Evolutionary conservation across 495 filamentous ascomycete genomes (phyloP), one percentile per base, ranked within the genome.

Genomic region (Aspergillus biplanus): DNA sequence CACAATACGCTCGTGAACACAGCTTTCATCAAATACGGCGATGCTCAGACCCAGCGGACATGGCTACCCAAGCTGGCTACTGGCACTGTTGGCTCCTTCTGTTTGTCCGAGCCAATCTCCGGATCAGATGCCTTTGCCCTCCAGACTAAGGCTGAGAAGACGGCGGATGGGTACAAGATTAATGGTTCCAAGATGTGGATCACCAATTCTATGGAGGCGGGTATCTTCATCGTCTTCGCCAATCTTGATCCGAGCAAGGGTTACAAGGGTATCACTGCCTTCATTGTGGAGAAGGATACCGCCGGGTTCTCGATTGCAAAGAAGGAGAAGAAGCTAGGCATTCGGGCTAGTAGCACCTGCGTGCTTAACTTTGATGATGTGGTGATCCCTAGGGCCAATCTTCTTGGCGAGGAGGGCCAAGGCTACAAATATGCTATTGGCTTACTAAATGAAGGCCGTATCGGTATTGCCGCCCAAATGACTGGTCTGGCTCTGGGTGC

Each of bases 291-390:
- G 79, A 97, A 96, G 79, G 87, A 80, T 67, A 90, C 87, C 54
- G 88, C 89, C 59, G 95, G 95, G 5, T 98, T 99, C 83, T 87
- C 85, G 16, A 93, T 99, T 73, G 92, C 95, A 18, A 99, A 99
- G 86, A 99, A 99, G 82, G 95, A 99, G 83, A 97, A 97, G 88
- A 99, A 99, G 83, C 87, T 99, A 35, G 95, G 95, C 48, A 99
- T 99, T 78, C 87, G 83, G 58, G 95, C 95, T 3, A 94, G 90
- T 80, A 93, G 90, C 80, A 99, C 95, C 21, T 99, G 95, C 76
- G 92, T 96, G 52, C 83, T 99, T 71, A 99, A 89, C 83, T 97
- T 99, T 65, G 95, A 99, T 75, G 95, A 98, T 70, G 94, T 98
- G 31, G 87, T 95, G 70, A 86, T 99, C 16, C 94, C 87, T 33